These are phyloP conservation scores for Knoxia roxburghii DNA, from an alignment of 257 asterid genomes.

Conservation along the genomic window DNA sequence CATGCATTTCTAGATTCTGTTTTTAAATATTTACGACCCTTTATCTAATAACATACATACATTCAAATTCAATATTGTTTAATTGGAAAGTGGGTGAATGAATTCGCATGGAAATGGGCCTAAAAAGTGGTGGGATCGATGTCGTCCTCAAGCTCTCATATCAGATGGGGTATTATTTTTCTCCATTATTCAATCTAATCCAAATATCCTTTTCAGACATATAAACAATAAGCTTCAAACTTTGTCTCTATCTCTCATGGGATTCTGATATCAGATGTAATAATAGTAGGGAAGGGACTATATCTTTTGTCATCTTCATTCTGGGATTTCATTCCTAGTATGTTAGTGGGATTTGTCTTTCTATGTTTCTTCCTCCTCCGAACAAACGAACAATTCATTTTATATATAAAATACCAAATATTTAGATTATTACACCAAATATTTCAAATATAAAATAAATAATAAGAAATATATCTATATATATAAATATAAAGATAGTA, in stretches of 20 bases:
- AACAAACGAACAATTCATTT: no score
- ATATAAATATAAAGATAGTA: no score
- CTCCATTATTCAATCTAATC: not conserved
- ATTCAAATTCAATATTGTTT: no score
- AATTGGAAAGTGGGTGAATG: no score
- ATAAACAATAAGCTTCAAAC: slow-evolving; percentile 13
- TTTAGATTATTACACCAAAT: no score
- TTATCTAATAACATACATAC: no score
- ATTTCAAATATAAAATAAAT: no score
- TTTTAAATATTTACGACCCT: no score
- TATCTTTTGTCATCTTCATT: slow-evolving; percentile 3
- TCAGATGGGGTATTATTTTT: not conserved
- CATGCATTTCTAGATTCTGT: no score
- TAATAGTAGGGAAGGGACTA: not conserved
- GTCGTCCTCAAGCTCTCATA: slow-evolving; percentile 21
- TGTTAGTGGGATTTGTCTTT: slow-evolving; percentile 14
- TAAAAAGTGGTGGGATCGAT: slow-evolving; percentile 40
- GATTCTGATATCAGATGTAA: not conserved
- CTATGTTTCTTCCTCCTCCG: slow-evolving; percentile 13
- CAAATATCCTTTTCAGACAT: no score
- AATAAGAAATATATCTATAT: no score
- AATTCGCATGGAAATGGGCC: slow-evolving; percentile 25
- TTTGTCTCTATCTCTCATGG: slow-evolving; percentile 12
- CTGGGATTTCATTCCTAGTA: not conserved
- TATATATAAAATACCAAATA: no score